Base-by-base conservation (phyloP, 179 eudicot species). In the Camellia oleifera region DNA sequence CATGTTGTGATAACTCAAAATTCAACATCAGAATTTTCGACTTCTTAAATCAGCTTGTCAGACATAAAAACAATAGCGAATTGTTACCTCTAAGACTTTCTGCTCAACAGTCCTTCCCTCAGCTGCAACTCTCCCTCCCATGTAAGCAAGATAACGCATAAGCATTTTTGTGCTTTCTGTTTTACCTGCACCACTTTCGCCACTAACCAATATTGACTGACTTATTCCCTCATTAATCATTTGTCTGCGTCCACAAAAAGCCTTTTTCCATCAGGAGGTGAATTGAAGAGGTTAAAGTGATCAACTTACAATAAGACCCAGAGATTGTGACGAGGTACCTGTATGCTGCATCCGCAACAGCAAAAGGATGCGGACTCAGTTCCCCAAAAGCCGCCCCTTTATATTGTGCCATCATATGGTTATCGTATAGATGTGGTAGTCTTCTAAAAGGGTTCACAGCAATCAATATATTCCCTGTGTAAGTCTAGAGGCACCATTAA, bases 101-200 rank as follows among this genome's bases (percentile, higher is more conserved):
- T 95, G 98, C 87, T 95, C 98, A 80, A 95, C 93, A 65, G 91
- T 83, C 82, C 98, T 90, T 78, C 97, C 98, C 76, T 91, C 98
- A 44, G 93, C 65, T 76, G 77, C 85, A 83, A 92, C 91, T 89
- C 98, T 88, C 62, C 98, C 98, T 12, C 98, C 98, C 98, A 95
- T 95, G 85, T 92, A 92, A 72, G 98, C 98, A 81, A 95, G 97
- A 91, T 93, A 95, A n/a, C 91, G 92, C 98, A 95, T 95, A 61
- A 95, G 95, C 85, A 81, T 79, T 78, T 95, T 95, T 77, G 97
- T 95, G 87, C 98, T 95, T 88, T 95, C 98, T 64, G 98, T 95
- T 92, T 95, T 95, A 79, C 98, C 98, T 12, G 98, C 98, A 81
- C 98, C 97, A 88, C 98, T 95, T 85, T 95, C 98, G 26, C 98